Evolutionary conservation across 1,139 yeast species (phyloP), one percentile per base, ranked within the genome.

Genomic region (Blastobotrys illinoisensis): DNA sequence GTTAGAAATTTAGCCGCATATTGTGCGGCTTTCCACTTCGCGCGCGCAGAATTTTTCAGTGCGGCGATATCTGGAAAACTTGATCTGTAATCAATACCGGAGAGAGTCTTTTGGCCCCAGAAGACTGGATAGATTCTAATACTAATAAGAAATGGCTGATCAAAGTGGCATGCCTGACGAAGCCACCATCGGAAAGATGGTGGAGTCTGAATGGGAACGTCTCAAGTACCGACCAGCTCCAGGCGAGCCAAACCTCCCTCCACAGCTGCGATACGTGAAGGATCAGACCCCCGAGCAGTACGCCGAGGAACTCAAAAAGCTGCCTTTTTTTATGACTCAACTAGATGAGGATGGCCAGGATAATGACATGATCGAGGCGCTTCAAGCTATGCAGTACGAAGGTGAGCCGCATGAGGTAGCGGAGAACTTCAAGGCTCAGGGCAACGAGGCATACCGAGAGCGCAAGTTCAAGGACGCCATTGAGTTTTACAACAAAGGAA

Each of bases 351-450:
- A 83, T 5, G 88, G 86, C 64, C 93, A 88, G 7, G 86, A 82
- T 9, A 88, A 86, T 43, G 95, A 91, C 40, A 85, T 82, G 53
- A 72, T 95, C 20, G 98, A 93, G 67, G 99, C 99, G 0, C 77
- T 93, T 59, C 85, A 84, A 67, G 93, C 97, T 11, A 76, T 95
- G 64, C 97, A 96, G 0, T 91, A 88, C 67, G 99, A 93, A 51
- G 99, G 99, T 40, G 96, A 89, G 59, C 97, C 98, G 0, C 83
- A 86, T 63, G 99, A 93, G 65, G 76, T 91, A 49, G 98, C 98
- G 1, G 79, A 81, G 28, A 90, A 90, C 66, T 93, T 91, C 75
- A 90, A 90, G 62, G 85, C 81, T 59, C 98, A 93, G 68, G 99
- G 99, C 9, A 93, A 95, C 67, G 97, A 89, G 20, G 81, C 88